Evolutionary conservation across 129 eudicot genomes (phyloP).

Genomic region (Ambrosia trifida): DNA sequence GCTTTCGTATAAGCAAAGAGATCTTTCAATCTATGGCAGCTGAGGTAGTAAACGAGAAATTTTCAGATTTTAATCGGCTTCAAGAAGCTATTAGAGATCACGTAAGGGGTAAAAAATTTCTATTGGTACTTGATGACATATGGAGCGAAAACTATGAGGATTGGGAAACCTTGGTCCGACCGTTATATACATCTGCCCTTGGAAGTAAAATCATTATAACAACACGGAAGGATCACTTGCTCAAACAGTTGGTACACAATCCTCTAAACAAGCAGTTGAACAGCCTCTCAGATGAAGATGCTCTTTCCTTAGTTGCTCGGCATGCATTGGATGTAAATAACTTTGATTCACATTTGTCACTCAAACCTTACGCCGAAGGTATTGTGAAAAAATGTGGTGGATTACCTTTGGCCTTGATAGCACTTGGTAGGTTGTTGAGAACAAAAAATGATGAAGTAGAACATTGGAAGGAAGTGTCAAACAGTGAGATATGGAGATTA

Average conservation of each 20-base stretch:
- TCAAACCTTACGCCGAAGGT: neutral
- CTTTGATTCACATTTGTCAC: constrained; percentile 7
- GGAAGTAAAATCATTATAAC: constrained; percentile 12
- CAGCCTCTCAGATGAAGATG: neutral
- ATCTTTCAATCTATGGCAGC: too few species aligned
- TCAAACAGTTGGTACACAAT: neutral
- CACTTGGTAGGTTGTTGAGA: neutral
- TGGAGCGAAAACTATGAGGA: constrained; percentile 13
- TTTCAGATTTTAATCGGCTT: neutral
- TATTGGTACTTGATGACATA: neutral
- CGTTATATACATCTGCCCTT: neutral
- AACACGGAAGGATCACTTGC: neutral
- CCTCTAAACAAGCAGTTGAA: neutral
- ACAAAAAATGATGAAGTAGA: neutral
- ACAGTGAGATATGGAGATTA: neutral
- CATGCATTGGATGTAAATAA: constrained; percentile 1
- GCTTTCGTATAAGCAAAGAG: too few species aligned
- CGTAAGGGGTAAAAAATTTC: neutral
- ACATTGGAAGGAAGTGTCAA: neutral
- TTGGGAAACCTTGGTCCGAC: neutral
- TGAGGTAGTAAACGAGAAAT: too few species aligned
- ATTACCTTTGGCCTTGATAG: neutral
- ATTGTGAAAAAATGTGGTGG: constrained; percentile 7
- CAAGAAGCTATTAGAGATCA: constrained; percentile 4
- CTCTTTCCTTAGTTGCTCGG: neutral